These are phyloP conservation scores for Ceratorhiza oryzae-sativae DNA, from an alignment of 1,284 basidiomycete species.

Conservation along the genomic window DNA sequence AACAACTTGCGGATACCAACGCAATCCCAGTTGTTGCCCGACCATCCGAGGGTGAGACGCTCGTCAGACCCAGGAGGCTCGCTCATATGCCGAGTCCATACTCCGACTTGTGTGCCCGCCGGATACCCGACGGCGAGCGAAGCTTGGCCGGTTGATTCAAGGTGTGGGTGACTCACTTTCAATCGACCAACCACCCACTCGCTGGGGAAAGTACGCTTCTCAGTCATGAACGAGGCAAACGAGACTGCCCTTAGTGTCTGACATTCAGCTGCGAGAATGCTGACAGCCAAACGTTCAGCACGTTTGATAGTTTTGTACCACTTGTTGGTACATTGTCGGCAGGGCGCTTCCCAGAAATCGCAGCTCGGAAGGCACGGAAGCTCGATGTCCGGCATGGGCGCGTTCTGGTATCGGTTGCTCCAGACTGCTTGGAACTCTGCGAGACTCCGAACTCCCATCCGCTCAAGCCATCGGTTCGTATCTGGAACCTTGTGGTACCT, in stretches of 20 bases:
- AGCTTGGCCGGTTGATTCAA: too few species aligned
- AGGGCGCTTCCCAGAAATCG: neutral
- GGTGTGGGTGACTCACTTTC: neutral
- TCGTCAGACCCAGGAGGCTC: too few species aligned
- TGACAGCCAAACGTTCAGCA: slow-evolving; percentile 3
- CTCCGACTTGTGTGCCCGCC: too few species aligned
- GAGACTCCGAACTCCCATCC: neutral
- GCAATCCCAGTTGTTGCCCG: too few species aligned
- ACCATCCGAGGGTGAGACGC: too few species aligned
- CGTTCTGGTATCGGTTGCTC: neutral
- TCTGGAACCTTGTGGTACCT: neutral
- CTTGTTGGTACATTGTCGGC: neutral
- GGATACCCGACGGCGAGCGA: too few species aligned
- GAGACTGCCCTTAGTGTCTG: neutral
- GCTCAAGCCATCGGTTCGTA: neutral
- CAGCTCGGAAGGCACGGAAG: neutral
- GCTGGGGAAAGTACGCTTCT: neutral
- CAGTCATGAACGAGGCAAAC: slow-evolving; percentile 8
- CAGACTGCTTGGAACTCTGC: neutral
- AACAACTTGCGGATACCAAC: too few species aligned
- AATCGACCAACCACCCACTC: slow-evolving; percentile 5
- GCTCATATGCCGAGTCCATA: too few species aligned
- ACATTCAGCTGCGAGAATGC: neutral
- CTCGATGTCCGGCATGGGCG: neutral
- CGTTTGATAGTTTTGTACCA: neutral